These are phyloP conservation scores for Trifolium subterraneum DNA, from an alignment of 306 rosid genomes.

Conservation along the genomic window DNA sequence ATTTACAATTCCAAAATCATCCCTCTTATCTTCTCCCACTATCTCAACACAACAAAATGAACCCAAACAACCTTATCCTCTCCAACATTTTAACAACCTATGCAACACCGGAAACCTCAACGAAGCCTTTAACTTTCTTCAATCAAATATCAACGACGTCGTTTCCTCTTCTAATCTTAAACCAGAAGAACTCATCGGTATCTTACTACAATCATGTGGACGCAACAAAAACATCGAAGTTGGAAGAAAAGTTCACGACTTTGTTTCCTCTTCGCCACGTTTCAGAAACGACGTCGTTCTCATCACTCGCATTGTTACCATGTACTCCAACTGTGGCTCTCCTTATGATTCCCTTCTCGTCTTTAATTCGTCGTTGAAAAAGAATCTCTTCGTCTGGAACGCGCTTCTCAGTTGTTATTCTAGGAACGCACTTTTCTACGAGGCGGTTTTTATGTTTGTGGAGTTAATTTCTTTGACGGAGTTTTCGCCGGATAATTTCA, in stretches of 20 bases:
- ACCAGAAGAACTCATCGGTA: constrained; percentile 43
- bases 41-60: constrained; percentile 17
- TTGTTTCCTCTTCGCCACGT: constrained; percentile 50
- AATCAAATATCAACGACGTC: constrained; percentile 38
- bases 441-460: constrained; percentile 50
- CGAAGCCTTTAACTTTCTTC: constrained; percentile 58
- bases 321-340: constrained; percentile 72
- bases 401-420: constrained; percentile 74
- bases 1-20: constrained; percentile 42
- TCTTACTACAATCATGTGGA: constrained; percentile 64
- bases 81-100: constrained; percentile 54
- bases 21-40: constrained; percentile 42
- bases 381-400: constrained; percentile 69
- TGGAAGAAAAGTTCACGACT: constrained; percentile 61
- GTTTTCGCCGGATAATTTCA: constrained; percentile 70
- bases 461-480: constrained; percentile 56
- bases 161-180: constrained; percentile 25
- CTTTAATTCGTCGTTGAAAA: constrained; percentile 53
- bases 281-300: constrained; percentile 63
- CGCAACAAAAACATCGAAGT: constrained; percentile 52
- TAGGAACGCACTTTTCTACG: constrained; percentile 59
- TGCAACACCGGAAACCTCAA: constrained; percentile 58
- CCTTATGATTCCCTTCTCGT: constrained; percentile 62
- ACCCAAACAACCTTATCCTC: constrained; percentile 23
- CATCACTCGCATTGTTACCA: constrained; percentile 68